Percentiles rank a stretch among this genome's conserved stretches.
phyloP scores from a whole-genome alignment of 306 rosid genomes.

The Cercis canadensis region DNA sequence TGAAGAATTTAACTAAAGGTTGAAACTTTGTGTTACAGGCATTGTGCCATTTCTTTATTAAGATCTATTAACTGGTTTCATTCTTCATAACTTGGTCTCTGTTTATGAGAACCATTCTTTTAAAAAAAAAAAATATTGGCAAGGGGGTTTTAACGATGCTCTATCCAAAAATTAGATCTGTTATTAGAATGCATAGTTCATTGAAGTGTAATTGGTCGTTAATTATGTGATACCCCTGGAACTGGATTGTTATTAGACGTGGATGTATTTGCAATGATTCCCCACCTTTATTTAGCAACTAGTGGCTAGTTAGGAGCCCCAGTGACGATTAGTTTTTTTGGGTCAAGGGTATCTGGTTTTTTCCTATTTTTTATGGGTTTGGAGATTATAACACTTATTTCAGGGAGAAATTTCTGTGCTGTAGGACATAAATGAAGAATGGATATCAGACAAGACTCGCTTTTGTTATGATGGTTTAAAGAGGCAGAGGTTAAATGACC shows the following conservation, averaged over 20 bases:
- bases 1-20: neutral
- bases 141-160: neutral
- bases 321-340: slow-evolving; percentile 12
- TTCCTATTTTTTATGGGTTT: slow-evolving; percentile 18
- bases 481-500: slow-evolving; percentile 98
- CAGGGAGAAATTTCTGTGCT: slow-evolving; percentile 21
- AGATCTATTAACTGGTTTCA: neutral
- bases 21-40: slow-evolving; percentile 7
- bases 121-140: too few relatives aligned
- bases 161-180: neutral
- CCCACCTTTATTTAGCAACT: slow-evolving; percentile 12
- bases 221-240: neutral
- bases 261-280: neutral
- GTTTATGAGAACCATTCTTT: too few relatives aligned
- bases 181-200: neutral
- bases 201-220: neutral
- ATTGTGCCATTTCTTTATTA: slow-evolving; percentile 1
- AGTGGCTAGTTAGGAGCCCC: slow-evolving; percentile 14
- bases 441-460: slow-evolving; percentile 99
- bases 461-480: slow-evolving; percentile 97
- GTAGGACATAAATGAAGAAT: slow-evolving; percentile 98
- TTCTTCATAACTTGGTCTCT: too few relatives aligned
- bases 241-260: slow-evolving; percentile 13
- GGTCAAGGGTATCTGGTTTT: neutral
- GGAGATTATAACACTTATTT: slow-evolving; percentile 8